Evolutionary conservation across 139 green algal species (phyloP).

Genomic region (Chlamydomonas incerta): DNA sequence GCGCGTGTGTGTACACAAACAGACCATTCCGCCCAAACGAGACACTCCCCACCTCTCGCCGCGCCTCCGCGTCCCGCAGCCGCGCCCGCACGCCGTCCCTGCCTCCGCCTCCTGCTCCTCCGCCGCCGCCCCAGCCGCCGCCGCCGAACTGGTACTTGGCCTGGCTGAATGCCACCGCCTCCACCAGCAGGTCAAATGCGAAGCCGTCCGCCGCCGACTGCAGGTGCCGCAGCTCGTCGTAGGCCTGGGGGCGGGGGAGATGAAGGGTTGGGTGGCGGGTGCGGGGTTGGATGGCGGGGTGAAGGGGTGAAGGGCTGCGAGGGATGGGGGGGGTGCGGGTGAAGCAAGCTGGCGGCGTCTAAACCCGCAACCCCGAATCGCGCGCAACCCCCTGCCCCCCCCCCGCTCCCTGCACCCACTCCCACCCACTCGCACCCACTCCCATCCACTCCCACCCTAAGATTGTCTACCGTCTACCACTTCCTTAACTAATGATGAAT

Average conservation of each 20-base stretch:
- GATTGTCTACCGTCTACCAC: no score
- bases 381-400: background rate
- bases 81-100: constrained; percentile 35
- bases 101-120: no score
- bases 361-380: background rate
- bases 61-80: constrained; percentile 24
- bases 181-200: constrained; percentile 58
- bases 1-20: background rate
- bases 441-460: background rate
- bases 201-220: constrained; percentile 44
- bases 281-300: background rate
- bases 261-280: no score
- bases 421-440: background rate
- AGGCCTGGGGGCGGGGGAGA: constrained; percentile 14
- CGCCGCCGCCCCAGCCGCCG: no score
- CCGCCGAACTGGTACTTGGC: constrained; percentile 43
- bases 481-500: no score
- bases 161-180: constrained; percentile 54
- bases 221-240: constrained; percentile 32
- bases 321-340: background rate
- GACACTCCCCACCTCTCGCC: constrained; percentile 32
- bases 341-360: background rate
- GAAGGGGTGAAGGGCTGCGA: background rate
- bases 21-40: no score
- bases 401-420: background rate